These are phyloP conservation scores for Yamadazyma scolyti DNA, from an alignment of 805 yeast species.

Conservation along the genomic window DNA sequence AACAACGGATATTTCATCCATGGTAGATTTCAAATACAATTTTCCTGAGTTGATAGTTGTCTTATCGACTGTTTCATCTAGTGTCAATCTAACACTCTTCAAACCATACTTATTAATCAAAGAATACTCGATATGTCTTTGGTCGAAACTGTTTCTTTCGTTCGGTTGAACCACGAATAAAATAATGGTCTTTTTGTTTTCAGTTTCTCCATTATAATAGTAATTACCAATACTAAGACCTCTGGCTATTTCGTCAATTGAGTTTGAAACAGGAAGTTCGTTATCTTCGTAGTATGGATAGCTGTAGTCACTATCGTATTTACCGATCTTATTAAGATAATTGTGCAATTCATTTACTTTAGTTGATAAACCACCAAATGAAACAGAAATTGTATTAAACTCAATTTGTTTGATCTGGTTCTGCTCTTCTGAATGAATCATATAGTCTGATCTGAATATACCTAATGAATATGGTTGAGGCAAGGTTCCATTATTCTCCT, in stretches of 20 bases:
- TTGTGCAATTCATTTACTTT: constrained; percentile 76
- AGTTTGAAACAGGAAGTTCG: constrained; percentile 65
- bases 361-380: constrained; percentile 87
- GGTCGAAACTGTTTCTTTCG: constrained; percentile 91
- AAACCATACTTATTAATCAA: constrained; percentile 55
- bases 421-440: constrained; percentile 40
- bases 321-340: constrained; percentile 57
- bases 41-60: constrained; percentile 44
- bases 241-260: constrained; percentile 55
- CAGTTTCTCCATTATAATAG: constrained; percentile 43
- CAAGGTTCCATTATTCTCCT: constrained; percentile 39
- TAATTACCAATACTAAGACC: constrained; percentile 68
- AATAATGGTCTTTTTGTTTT: constrained; percentile 46
- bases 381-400: constrained; percentile 92
- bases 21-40: constrained; percentile 49
- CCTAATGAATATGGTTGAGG: constrained; percentile 74
- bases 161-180: constrained; percentile 78
- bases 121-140: constrained; percentile 74
- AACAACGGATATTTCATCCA: constrained; percentile 78
- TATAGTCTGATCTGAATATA: constrained; percentile 85
- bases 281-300: constrained; percentile 41
- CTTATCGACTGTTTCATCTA: constrained; percentile 50
- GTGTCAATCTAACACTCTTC: constrained; percentile 61
- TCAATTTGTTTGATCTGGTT: constrained; percentile 82
- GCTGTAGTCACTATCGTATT: constrained; percentile 44